These are phyloP conservation scores for Calonectria hawksworthii DNA, from an alignment of 2,329 filamentous ascomycete genomes.

Conservation along the genomic window DNA sequence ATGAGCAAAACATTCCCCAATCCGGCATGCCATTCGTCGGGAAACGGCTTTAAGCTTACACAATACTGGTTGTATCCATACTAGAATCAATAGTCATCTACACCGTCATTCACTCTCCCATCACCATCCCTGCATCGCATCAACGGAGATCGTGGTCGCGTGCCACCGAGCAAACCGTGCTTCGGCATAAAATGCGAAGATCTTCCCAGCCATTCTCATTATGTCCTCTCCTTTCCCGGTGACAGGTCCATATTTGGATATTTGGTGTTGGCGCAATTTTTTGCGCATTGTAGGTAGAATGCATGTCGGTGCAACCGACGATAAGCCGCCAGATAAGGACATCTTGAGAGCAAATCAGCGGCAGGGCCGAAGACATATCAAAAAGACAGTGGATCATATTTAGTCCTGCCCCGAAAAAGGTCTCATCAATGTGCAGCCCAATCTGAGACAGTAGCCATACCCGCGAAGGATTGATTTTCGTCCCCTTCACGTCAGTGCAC, in stretches of 20 bases:
- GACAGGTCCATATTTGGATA: not conserved
- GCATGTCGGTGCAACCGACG: not conserved
- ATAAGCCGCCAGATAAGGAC: conserved; percentile 1
- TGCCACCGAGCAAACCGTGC: not conserved
- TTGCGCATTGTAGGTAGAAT: not conserved
- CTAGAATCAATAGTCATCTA: not conserved
- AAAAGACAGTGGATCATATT: conserved; percentile 4
- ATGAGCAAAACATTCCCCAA: not conserved
- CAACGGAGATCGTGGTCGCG: not conserved
- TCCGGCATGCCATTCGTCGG: not conserved
- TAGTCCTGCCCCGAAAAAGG: not conserved
- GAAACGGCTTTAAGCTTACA: not conserved
- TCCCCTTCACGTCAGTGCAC: not conserved
- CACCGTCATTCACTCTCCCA: not conserved
- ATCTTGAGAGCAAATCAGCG: not conserved
- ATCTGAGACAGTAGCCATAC: not conserved
- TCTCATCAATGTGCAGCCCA: not conserved
- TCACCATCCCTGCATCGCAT: not conserved
- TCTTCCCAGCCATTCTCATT: not conserved
- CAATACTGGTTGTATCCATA: not conserved
- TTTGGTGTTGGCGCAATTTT: not conserved
- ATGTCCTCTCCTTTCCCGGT: not conserved
- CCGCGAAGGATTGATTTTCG: not conserved
- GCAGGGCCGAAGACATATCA: not conserved
- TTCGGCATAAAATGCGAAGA: not conserved